Percentiles rank a stretch among this genome's conserved stretches.
Conservation (phyloP, 805 yeast species). For the Suhomyces vadensis region DNA sequence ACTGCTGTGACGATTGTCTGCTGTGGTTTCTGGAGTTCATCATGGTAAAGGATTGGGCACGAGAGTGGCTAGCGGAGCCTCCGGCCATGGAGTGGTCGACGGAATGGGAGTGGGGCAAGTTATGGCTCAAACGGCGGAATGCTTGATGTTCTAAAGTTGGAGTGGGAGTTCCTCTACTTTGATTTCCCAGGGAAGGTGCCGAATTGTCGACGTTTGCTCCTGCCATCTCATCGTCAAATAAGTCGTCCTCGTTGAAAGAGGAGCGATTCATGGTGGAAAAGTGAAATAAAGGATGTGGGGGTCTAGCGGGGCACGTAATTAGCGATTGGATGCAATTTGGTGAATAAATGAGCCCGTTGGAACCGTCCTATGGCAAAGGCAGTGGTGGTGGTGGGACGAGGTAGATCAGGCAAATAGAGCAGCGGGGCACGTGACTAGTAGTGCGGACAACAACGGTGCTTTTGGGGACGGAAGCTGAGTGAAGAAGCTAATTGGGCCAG, state of each 20-base stretch:
- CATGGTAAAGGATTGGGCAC: conserved; percentile 3
- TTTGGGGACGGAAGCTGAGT: too few species aligned
- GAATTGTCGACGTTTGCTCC: neutral
- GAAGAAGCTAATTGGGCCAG: too few species aligned
- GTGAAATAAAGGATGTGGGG: too few species aligned
- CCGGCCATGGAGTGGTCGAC: neutral
- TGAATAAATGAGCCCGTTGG: too few species aligned
- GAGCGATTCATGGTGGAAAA: neutral
- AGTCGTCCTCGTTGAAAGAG: conserved; percentile 13
- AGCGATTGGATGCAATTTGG: too few species aligned
- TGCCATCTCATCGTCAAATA: conserved; percentile 9
- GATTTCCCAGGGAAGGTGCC: conserved; percentile 1
- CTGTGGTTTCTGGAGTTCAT: conserved; percentile 7
- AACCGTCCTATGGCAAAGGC: too few species aligned
- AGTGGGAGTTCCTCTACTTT: neutral
- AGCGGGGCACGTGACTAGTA: too few species aligned
- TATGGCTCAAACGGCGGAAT: neutral
- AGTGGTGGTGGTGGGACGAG: too few species aligned
- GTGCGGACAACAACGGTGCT: too few species aligned
- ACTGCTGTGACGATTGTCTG: conserved; percentile 10
- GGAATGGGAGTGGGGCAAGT: neutral
- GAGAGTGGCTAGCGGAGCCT: conserved; percentile 2
- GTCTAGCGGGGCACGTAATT: too few species aligned
- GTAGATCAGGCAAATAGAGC: too few species aligned
- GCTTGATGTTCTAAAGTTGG: neutral